Evolutionary conservation across 75 land plant genomes (phyloP).

Genomic region (Chamaecyparis obtusa): DNA sequence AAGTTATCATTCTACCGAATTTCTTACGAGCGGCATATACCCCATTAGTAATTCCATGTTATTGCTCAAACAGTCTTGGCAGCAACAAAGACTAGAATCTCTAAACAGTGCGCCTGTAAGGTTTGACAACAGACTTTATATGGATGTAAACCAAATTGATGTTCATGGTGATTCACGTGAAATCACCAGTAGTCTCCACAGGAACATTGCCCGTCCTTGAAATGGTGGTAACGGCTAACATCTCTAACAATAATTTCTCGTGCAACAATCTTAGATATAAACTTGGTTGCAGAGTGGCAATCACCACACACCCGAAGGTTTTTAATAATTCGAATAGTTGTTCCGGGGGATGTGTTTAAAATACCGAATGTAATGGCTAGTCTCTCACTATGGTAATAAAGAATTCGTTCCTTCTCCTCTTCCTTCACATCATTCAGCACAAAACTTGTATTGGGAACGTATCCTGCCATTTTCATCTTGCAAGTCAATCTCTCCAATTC

Average conservation of each 20-base stretch:
- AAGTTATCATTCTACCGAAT: not conserved
- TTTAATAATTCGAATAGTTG: constrained; percentile 16
- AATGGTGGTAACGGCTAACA: constrained; percentile 12
- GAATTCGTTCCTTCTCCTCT: constrained; percentile 14
- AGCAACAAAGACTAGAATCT: not conserved
- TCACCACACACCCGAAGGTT: constrained; percentile 14
- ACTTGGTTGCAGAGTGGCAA: constrained; percentile 19
- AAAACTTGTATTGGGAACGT: constrained; percentile 15
- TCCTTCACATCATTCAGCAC: constrained; percentile 10
- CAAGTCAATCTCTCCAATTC: constrained; percentile 12
- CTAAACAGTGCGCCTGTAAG: not conserved
- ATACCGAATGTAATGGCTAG: constrained; percentile 14
- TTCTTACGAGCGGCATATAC: not conserved
- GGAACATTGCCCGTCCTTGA: constrained; percentile 16
- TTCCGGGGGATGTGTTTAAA: constrained; percentile 10
- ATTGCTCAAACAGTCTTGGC: not conserved
- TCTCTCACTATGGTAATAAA: constrained; percentile 15
- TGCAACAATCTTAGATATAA: constrained; percentile 19
- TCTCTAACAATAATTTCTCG: constrained; percentile 19
- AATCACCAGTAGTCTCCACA: constrained; percentile 18
- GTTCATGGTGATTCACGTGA: not conserved
- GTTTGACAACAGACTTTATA: not conserved
- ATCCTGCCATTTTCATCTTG: constrained; percentile 8
- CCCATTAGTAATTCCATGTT: not conserved
- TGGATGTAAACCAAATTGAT: not conserved